These are phyloP conservation scores for Lepidium aucheri DNA, from an alignment of 345 rosid genomes.

Conservation along the genomic window DNA sequence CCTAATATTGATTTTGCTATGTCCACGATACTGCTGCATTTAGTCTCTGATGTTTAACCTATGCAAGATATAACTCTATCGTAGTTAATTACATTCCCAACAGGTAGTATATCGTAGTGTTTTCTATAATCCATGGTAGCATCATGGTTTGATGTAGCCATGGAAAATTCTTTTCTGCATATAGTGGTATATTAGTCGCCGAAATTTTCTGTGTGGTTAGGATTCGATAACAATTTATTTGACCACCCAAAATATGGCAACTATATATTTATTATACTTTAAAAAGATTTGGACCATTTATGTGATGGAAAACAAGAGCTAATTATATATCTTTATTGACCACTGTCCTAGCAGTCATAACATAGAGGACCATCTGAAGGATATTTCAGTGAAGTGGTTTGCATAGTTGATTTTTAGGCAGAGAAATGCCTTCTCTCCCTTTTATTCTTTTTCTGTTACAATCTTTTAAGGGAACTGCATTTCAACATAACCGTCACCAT, in stretches of 20 bases:
- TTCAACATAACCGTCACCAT: background rate
- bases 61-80: background rate
- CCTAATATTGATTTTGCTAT: background rate
- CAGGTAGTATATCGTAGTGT: background rate
- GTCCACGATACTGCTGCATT: background rate
- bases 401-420: background rate
- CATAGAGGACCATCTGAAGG: background rate
- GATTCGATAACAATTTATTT: background rate
- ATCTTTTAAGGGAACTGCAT: background rate
- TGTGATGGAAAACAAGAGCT: background rate
- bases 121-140: slow-evolving; percentile 5
- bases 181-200: background rate
- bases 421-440: background rate
- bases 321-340: background rate
- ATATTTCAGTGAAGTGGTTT: background rate
- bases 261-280: background rate
- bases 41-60: slow-evolving; percentile 4
- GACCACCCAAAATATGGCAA: background rate
- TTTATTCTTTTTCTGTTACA: background rate
- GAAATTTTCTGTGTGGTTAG: background rate
- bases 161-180: slow-evolving; percentile 3
- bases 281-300: background rate
- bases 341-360: background rate
- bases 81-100: background rate
- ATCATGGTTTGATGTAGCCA: background rate